Evolutionary conservation across 2,329 filamentous ascomycete genomes (phyloP).

Genomic region (Claviceps paspali): DNA sequence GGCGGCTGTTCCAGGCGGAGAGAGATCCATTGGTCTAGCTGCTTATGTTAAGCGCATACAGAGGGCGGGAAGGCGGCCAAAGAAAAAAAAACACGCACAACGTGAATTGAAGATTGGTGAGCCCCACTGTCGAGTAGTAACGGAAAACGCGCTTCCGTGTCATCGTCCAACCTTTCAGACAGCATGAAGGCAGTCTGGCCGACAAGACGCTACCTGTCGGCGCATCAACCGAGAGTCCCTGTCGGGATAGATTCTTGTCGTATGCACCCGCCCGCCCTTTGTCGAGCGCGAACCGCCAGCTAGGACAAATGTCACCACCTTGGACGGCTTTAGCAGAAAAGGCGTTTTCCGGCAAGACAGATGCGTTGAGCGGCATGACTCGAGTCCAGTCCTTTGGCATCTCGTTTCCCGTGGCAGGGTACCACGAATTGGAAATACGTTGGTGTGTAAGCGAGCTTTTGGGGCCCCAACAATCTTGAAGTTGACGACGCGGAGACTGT

Average conservation of each 20-base stretch:
- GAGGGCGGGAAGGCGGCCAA: not conserved
- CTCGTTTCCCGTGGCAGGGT: not conserved
- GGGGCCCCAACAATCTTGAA: too few relatives aligned
- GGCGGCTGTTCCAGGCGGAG: not conserved
- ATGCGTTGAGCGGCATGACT: not conserved
- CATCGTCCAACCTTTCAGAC: too few relatives aligned
- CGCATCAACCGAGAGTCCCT: too few relatives aligned
- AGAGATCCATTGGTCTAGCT: too few relatives aligned
- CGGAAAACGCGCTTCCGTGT: too few relatives aligned
- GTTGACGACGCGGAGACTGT: not conserved
- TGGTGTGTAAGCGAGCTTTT: not conserved
- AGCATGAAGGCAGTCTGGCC: too few relatives aligned
- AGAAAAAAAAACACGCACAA: too few relatives aligned
- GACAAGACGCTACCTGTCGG: too few relatives aligned
- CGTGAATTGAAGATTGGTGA: not conserved
- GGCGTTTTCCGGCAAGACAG: not conserved
- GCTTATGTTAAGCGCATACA: not conserved
- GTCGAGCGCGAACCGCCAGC: not conserved
- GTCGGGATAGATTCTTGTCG: too few relatives aligned
- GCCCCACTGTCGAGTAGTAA: not conserved
- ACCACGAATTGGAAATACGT: not conserved
- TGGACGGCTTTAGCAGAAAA: not conserved
- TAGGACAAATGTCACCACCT: not conserved
- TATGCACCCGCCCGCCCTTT: too few relatives aligned
- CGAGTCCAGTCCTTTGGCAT: not conserved